Evolutionary conservation across 140 eudicot species (phyloP).

Genomic region (Oenanthe javanica): DNA sequence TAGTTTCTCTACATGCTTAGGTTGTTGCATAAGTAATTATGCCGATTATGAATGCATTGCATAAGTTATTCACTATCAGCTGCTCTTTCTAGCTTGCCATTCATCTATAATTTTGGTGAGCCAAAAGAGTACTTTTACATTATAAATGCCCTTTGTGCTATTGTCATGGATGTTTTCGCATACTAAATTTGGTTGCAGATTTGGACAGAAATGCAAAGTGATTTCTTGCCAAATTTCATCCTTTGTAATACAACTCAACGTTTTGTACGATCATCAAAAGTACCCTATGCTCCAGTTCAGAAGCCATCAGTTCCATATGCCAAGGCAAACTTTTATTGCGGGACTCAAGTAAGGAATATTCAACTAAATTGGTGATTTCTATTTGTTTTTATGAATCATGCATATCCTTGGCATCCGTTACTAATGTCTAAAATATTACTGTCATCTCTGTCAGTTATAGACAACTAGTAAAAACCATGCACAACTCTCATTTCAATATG

Average conservation of each 20-base stretch:
- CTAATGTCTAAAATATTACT: neutral
- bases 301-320: slow-evolving; percentile 94
- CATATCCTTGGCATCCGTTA: neutral
- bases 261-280: slow-evolving; percentile 82
- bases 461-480: neutral
- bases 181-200: slow-evolving; percentile 36
- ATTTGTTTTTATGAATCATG: neutral
- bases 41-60: neutral
- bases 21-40: neutral
- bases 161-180: neutral
- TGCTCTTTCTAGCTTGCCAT: neutral
- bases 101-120: neutral
- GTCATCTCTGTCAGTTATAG: neutral
- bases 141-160: too few relatives aligned
- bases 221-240: slow-evolving; percentile 89
- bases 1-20: neutral
- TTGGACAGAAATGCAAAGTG: slow-evolving; percentile 98
- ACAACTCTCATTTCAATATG: neutral
- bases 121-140: neutral
- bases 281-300: slow-evolving; percentile 79
- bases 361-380: slow-evolving; percentile 2
- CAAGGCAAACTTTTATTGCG: slow-evolving; percentile 91
- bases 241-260: slow-evolving; percentile 97
- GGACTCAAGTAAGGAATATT: slow-evolving; percentile 70
- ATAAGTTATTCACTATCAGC: neutral